A percentile compares a stretch with the other conserved stretches of the same genome.
These are phyloP conservation scores for Gossypium rotundifolium DNA, from an alignment of 345 rosid species.

Conservation along the genomic window DNA sequence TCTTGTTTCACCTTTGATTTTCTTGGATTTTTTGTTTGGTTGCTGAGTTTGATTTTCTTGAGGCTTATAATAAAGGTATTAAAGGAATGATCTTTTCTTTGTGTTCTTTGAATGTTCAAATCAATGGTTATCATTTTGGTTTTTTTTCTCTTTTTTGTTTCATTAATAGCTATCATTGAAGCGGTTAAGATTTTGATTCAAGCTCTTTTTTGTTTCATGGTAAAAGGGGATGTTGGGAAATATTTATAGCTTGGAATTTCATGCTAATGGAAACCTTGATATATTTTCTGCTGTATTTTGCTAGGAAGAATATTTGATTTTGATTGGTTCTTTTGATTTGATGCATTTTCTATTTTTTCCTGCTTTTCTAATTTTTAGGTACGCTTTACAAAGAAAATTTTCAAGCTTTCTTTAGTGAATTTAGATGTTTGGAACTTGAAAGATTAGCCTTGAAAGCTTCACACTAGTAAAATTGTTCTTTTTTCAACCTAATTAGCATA, in stretches of 20 bases:
- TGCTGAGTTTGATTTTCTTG: no score
- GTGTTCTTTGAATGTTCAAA: neutral
- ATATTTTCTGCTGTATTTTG: conserved; percentile 3
- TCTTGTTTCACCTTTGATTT: no score
- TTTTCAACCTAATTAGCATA: neutral
- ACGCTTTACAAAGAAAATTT: neutral
- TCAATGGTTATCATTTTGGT: neutral
- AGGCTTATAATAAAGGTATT: no score
- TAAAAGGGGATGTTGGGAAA: neutral
- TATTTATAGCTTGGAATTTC: neutral
- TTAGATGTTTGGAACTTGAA: neutral
- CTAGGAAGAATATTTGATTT: neutral
- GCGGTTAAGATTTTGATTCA: neutral
- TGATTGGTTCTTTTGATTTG: neutral
- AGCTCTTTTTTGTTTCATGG: neutral
- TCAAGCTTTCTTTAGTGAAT: neutral
- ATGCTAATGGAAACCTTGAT: neutral
- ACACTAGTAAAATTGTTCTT: neutral
- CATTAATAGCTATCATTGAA: neutral
- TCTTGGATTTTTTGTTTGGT: no score
- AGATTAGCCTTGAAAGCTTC: neutral
- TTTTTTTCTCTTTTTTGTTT: neutral
- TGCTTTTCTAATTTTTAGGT: neutral
- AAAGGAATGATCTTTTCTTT: neutral
- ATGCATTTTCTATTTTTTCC: neutral